Conservation (phyloP, 73 alveolate species). For the Symbiodinium pilosum region DNA sequence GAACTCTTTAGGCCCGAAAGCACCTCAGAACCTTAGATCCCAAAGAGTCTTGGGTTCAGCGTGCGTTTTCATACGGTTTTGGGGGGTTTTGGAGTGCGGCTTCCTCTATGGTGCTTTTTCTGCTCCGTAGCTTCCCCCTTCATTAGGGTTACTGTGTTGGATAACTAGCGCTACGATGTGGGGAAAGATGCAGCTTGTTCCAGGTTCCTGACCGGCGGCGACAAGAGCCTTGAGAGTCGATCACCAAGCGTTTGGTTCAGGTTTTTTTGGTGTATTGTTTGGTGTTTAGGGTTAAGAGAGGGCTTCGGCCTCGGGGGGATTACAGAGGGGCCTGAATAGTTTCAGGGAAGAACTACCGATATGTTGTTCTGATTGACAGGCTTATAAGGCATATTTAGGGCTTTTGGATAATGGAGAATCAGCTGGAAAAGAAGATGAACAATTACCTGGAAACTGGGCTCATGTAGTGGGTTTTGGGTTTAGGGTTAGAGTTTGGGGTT, state of each 20-base stretch:
- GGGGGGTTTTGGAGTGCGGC: no score
- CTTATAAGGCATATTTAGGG: neutral
- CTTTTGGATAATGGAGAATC: neutral
- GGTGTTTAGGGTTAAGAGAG: neutral
- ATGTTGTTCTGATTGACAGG: neutral
- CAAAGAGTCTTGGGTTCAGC: neutral
- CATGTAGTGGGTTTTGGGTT: neutral
- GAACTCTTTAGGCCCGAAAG: no score
- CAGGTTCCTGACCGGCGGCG: slow-evolving; percentile 5
- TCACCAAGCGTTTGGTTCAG: neutral
- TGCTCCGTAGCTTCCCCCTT: no score
- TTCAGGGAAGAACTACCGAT: neutral
- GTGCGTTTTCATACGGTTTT: neutral
- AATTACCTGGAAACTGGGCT: no score
- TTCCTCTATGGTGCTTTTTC: no score
- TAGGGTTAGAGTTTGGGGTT: neutral
- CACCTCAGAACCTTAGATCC: no score
- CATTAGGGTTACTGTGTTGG: no score
- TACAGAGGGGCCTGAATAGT: neutral
- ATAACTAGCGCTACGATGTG: no score
- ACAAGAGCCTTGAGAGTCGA: neutral
- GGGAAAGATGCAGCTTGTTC: no score
- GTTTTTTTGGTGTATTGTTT: neutral
- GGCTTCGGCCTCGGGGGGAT: neutral
- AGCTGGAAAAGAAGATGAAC: no score